Evolutionary conservation across 768 basidiomycete genomes (phyloP), one percentile per base, ranked within the genome.

Genomic region (Pleurotus pulmonarius): DNA sequence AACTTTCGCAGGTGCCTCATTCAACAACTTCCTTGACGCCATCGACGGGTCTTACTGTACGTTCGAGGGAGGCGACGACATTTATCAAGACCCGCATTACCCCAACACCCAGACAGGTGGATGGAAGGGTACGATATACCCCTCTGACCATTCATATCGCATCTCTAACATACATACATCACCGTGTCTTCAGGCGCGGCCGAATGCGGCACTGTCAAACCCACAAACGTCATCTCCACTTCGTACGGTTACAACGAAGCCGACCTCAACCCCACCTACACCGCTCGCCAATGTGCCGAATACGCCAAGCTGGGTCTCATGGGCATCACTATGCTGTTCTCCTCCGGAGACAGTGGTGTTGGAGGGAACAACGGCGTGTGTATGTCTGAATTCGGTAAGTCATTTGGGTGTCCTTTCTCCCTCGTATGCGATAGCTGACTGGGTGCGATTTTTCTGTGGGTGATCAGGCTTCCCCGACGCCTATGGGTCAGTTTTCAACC

Each of bases 281-380:
- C 73, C 18, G 69, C 72, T 15, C 65, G 78, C n/a, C 78, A 80
- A 62, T 81, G 79, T 51, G 62, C 67, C 15, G 79, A 80, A 60
- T 76, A 75, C 57, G 84, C 80, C 0, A 74, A 77, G 65, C 80
- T 88, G 38, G 85, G 85, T 18, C 69, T 80, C 20, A 78, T 86
- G 53, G 87, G 87, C 12, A 74, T 82, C 15, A 81, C 83, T 4
- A 56, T 88, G 4, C 62, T 83, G 26, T 84, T 85, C 68, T 74
- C 77, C 38, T 82, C 82, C 37, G 86, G 87, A 9, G 86, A 88
- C 51, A 63, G 68, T 5, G 86, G 86, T 18, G 85, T 85, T 22
- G 71, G 68, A 44, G 74, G 74, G 18, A 70, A 73, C 58, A 58
- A 64, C 16, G 70, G 65, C 4, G 48, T 67, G 2, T 75, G 75